Base-by-base conservation (phyloP, 1,139 yeast species). In the Geotrichum restrictum region DNA sequence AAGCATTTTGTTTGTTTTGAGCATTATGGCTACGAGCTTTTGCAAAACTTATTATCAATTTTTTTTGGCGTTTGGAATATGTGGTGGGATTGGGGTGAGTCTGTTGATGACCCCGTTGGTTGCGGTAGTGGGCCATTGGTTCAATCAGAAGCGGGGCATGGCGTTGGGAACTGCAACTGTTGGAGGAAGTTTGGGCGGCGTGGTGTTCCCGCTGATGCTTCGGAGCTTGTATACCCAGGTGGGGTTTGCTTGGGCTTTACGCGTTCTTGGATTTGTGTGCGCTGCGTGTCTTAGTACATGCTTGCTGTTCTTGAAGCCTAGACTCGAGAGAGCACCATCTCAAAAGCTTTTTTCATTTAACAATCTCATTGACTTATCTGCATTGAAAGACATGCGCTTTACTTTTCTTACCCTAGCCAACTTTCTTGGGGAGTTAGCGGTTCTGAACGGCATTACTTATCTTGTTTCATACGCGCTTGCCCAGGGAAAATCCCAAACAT, bases 171-270 rank as follows among this genome's bases (percentile, higher is more conserved):
- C 81, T 4, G 84, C 84, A 0, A 78, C 84, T 3, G 77, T 79
- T 60, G 88, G 88, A n/a, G 88, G 89, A 0, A 75, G 83, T 32
- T 65, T 82, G 6, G 91, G 91, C 14, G 87, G 87, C 44, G 76
- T 81, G 32, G 69, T 81, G 1, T 80, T 81, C 63, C 84, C 88
- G 1, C 64, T 83, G 29, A 74, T 82, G 77, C 71, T 83, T 52
- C 75, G 83, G 59, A 67, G 72, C 38, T 68, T 82, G 51, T 81
- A 79, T 61, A 71, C 66, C 1, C 60, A 66, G 29, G 71, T 79
- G 21, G 88, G 88, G 0, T 83, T 74, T 61, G 69, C 69, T 33
- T 81, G 85, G 81, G 81, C 85, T 1, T 71, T 82, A 50, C 71
- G 86, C 52, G 69, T 76, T 6, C 65, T 81, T 57, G 83, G 80